Base-by-base conservation (phyloP, 805 yeast species). In the Deakozyma indianensis region DNA sequence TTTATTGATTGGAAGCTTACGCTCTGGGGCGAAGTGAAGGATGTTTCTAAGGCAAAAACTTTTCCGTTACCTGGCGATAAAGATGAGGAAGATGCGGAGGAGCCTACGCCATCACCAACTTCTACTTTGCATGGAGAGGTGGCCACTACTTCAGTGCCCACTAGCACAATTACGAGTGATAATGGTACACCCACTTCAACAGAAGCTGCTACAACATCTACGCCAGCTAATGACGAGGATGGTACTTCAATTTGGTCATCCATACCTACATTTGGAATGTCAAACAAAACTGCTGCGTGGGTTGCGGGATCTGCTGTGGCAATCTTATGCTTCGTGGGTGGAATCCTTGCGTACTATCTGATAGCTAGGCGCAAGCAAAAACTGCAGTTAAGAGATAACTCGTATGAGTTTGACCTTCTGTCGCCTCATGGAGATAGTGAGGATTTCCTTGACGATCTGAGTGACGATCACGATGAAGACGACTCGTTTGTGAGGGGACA, bases 1-100 rank as follows among this genome's bases (percentile, higher is more conserved):
- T 69, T 92, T 38, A 63, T 71, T 41, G 67, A 73, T 54, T 92
- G 95, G 94, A 80, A 78, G 58, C 60, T 92, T 57, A 75, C 77
- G 41, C 65, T 88, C 14, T 92, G 83, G 70, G 98, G 98, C 22
- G 90, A 81, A 60, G 66, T 79, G 18, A 69, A 68, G 38, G 88
- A 84, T 61, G 71, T 78, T 1, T 55, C 73, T 14, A 73, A 76
- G 60, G 85, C 83, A 1, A 73, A 71, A 54, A 63, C 70, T 41
- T 81, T 65, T 32, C 38, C 38, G 18, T 5, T 11, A 5, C 38
- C 38, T 4, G 38, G 38, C 11, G 38, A 7, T 32, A 4, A 7
- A 9, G 18, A 32, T 9, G 18, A 32, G 4, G 38, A 32, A 5
- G 18, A 7, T 11, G 18, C 9, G 5, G 18, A 7, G 4, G 38